Percentiles rank a stretch among this genome's conserved stretches.
Evolutionary conservation across 306 rosid species (phyloP).

Genomic region (Comarum palustre): DNA sequence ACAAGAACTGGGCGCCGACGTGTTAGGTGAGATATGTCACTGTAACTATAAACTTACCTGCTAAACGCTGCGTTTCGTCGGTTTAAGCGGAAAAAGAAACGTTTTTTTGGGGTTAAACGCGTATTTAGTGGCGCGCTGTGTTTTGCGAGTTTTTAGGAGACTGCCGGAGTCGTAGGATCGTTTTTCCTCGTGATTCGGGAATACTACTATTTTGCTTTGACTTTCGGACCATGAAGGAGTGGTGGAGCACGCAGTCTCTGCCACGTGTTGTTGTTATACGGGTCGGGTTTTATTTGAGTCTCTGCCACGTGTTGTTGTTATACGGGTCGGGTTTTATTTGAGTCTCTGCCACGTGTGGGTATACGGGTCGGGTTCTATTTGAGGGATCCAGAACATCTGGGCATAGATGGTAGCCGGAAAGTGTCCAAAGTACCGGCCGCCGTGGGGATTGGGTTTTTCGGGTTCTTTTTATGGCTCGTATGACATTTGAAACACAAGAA

Average conservation of each 20-base stretch:
- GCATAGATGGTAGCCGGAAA: not conserved
- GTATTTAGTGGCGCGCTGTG: not conserved
- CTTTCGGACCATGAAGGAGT: not conserved
- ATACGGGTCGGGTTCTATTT: no score
- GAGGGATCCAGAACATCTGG: not conserved
- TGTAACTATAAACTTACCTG: no score
- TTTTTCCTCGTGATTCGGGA: not conserved
- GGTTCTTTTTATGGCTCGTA: no score
- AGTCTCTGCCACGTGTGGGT: not conserved
- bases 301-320: not conserved
- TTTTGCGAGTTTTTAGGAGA: not conserved
- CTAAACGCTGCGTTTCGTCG: no score
- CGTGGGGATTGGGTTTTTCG: not conserved
- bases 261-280: not conserved
- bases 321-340: not conserved
- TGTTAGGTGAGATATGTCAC: constrained; percentile 46
- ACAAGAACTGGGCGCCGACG: constrained; percentile 46
- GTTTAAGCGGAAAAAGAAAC: not conserved
- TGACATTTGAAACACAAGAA: no score
- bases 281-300: not conserved
- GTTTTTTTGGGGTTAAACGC: not conserved
- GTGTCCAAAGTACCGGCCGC: not conserved
- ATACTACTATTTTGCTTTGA: not conserved
- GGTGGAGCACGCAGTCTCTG: not conserved
- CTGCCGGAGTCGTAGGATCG: not conserved